These are phyloP conservation scores for Priceomyces carsonii DNA, from an alignment of 805 yeast species.

Conservation along the genomic window DNA sequence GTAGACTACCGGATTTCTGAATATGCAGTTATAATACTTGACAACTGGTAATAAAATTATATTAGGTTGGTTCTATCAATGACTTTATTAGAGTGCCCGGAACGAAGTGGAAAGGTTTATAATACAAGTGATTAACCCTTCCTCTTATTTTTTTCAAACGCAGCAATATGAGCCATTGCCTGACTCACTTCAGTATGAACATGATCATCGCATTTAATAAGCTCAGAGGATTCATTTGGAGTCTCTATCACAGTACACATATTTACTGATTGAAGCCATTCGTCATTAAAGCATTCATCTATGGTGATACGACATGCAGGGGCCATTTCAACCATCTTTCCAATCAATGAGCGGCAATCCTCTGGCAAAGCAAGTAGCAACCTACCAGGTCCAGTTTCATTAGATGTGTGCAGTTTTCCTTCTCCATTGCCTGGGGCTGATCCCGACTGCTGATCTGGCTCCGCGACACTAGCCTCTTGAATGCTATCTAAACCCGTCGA, in stretches of 20 bases:
- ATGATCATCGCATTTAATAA: slow-evolving; percentile 57
- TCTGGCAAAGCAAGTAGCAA: slow-evolving; percentile 69
- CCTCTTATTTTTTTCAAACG: slow-evolving; percentile 81
- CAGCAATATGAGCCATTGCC: slow-evolving; percentile 93
- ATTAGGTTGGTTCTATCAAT: too few relatives aligned
- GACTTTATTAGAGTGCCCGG: background rate
- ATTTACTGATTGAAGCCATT: slow-evolving; percentile 62
- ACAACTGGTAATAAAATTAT: too few relatives aligned
- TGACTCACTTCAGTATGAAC: slow-evolving; percentile 88
- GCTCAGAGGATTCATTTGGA: slow-evolving; percentile 38
- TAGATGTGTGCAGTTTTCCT: slow-evolving; percentile 59
- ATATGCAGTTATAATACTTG: too few relatives aligned
- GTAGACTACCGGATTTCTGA: too few relatives aligned
- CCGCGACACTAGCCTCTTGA: slow-evolving; percentile 17
- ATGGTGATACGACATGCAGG: slow-evolving; percentile 84
- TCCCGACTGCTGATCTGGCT: slow-evolving; percentile 16
- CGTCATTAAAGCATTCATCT: slow-evolving; percentile 73
- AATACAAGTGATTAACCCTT: too few relatives aligned
- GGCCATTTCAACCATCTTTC: slow-evolving; percentile 79
- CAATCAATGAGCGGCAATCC: slow-evolving; percentile 65
- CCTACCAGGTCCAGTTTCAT: slow-evolving; percentile 70
- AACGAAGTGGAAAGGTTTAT: slow-evolving; percentile 15
- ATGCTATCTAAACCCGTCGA: slow-evolving; percentile 17
- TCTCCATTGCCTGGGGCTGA: slow-evolving; percentile 10
- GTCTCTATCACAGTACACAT: slow-evolving; percentile 66